Conservation (phyloP, 352 stramenopile species). For the Pythium periplocum region DNA sequence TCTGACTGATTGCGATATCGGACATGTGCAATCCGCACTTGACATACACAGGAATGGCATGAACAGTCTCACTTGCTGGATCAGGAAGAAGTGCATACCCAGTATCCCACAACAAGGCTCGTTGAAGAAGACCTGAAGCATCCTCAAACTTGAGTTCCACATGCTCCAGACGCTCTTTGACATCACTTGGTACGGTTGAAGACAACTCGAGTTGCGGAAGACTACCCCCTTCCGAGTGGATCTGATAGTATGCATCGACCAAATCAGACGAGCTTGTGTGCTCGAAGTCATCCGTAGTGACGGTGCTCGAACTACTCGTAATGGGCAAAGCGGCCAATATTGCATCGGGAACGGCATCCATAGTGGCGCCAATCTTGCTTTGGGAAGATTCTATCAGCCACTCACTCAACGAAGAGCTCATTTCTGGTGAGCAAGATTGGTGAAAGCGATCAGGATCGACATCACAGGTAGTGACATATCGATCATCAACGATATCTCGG, state of each 20-base stretch:
- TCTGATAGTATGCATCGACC: background rate
- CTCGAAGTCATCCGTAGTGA: too few relatives aligned
- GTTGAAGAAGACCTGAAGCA: constrained; percentile 18
- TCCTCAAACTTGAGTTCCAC: constrained; percentile 8
- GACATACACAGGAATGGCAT: constrained; percentile 21
- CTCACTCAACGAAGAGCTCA: too few relatives aligned
- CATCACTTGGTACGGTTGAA: constrained; percentile 1
- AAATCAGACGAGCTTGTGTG: background rate
- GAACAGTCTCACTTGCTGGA: constrained; percentile 3
- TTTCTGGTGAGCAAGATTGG: too few relatives aligned
- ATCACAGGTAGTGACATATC: too few relatives aligned
- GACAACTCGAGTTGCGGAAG: constrained; percentile 2
- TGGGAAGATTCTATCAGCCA: too few relatives aligned
- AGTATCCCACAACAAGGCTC: constrained; percentile 20
- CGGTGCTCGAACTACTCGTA: too few relatives aligned
- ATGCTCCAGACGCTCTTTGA: constrained; percentile 1
- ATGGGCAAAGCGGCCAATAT: too few relatives aligned
- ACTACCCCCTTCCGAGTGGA: background rate
- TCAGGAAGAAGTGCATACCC: constrained; percentile 9
- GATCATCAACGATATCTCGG: too few relatives aligned
- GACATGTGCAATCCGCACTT: constrained; percentile 19
- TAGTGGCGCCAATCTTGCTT: too few relatives aligned
- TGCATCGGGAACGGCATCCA: too few relatives aligned
- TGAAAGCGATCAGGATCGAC: too few relatives aligned
- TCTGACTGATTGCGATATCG: constrained; percentile 5